Evolutionary conservation across 2,329 filamentous ascomycete genomes (phyloP).

Genomic region (Dryadomyces quercus-mongolicae): DNA sequence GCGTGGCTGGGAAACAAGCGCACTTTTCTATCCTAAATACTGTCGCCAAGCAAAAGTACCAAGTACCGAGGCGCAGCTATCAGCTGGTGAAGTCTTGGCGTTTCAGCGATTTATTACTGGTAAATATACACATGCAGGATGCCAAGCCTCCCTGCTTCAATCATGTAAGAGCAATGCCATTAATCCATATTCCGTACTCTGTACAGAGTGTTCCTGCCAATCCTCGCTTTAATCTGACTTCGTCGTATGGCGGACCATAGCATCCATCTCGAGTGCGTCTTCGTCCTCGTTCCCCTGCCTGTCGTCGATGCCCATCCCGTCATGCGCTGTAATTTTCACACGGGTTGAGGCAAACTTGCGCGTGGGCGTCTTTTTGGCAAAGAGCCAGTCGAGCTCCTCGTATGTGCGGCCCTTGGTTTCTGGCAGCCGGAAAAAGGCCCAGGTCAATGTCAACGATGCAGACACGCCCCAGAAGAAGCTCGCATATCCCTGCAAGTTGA

Average conservation of each 20-base stretch:
- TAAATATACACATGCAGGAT: too few species aligned
- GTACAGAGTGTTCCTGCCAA: not conserved
- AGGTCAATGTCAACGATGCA: constrained; percentile 31
- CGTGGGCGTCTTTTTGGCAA: constrained; percentile 30
- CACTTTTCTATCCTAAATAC: too few species aligned
- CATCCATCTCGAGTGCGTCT: not conserved
- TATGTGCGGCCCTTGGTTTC: constrained; percentile 36
- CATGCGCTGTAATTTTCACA: not conserved
- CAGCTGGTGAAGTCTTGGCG: too few species aligned
- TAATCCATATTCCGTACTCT: too few species aligned
- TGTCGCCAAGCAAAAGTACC: too few species aligned
- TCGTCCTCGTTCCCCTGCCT: not conserved
- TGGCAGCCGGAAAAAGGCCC: constrained; percentile 39
- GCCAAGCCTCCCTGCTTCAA: too few species aligned
- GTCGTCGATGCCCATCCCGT: not conserved
- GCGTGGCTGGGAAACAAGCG: too few species aligned
- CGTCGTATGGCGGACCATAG: not conserved
- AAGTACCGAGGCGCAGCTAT: too few species aligned
- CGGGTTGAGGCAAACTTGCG: constrained; percentile 14
- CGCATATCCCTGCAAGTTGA: constrained; percentile 34
- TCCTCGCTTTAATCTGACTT: not conserved
- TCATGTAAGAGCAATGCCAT: too few species aligned
- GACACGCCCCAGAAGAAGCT: constrained; percentile 34
- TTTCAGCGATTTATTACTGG: too few species aligned
- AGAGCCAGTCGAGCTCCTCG: constrained; percentile 43